These are phyloP conservation scores for Daedalea quercina DNA, from an alignment of 768 basidiomycete species.

Conservation along the genomic window DNA sequence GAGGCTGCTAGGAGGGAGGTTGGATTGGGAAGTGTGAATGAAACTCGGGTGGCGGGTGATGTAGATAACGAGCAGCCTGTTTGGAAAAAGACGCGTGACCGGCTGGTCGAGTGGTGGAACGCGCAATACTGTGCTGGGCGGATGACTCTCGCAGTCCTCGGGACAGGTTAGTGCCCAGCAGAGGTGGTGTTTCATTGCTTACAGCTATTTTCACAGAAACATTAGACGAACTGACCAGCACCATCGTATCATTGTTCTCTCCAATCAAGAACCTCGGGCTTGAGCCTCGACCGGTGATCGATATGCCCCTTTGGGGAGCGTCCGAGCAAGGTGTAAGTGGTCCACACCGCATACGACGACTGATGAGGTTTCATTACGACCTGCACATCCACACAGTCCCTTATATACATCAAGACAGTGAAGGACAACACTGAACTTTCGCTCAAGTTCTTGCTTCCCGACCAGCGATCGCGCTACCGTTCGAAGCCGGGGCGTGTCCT, in stretches of 20 bases:
- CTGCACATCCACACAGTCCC: conserved; percentile 23
- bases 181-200: neutral
- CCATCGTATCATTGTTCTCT: conserved; percentile 27
- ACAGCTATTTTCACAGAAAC: conserved; percentile 18
- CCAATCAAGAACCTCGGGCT: conserved; percentile 22
- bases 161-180: conserved; percentile 16
- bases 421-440: conserved; percentile 37
- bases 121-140: conserved; percentile 29
- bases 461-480: conserved; percentile 34
- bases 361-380: too few species aligned
- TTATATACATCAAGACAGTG: conserved; percentile 38
- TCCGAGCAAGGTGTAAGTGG: conserved; percentile 15
- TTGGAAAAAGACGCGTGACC: conserved; percentile 27
- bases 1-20: conserved; percentile 13
- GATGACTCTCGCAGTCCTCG: conserved; percentile 32
- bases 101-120: conserved; percentile 33
- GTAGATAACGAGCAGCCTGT: conserved; percentile 31
- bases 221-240: conserved; percentile 26
- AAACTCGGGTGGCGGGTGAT: neutral
- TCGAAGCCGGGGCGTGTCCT: conserved; percentile 34
- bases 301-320: conserved; percentile 14
- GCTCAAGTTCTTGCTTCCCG: conserved; percentile 27
- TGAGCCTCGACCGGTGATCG: conserved; percentile 18
- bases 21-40: conserved; percentile 4
- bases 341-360: conserved; percentile 5